These are phyloP conservation scores for Colletotrichum magnum DNA, from an alignment of 2,329 filamentous ascomycete species.

Conservation along the genomic window DNA sequence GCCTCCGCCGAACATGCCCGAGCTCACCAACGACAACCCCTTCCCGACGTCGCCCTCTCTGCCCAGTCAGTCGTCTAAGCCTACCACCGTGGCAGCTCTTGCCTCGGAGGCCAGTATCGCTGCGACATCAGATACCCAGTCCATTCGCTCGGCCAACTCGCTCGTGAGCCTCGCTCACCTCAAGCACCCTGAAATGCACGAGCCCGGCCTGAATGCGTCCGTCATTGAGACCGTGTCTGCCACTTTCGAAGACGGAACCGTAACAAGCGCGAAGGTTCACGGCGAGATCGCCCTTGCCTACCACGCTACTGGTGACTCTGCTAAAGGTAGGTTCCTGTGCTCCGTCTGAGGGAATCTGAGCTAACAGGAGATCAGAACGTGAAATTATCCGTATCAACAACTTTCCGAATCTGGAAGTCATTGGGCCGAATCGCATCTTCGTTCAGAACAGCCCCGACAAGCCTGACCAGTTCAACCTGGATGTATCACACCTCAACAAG, in stretches of 20 bases:
- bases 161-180: constrained; percentile 77
- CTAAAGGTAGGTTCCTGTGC: constrained; percentile 60
- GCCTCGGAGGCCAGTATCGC: constrained; percentile 74
- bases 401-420: constrained; percentile 88
- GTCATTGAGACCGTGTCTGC: constrained; percentile 93
- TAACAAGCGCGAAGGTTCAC: constrained; percentile 81
- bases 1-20: constrained; percentile 60
- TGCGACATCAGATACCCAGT: constrained; percentile 85
- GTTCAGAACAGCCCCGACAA: constrained; percentile 77
- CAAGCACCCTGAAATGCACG: constrained; percentile 85
- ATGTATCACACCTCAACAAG: constrained; percentile 79
- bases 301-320: constrained; percentile 61
- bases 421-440: constrained; percentile 94
- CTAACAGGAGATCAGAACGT: constrained; percentile 54
- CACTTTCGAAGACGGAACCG: constrained; percentile 80
- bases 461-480: constrained; percentile 84
- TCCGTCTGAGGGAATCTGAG: neutral
- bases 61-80: constrained; percentile 52
- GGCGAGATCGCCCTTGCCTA: constrained; percentile 93
- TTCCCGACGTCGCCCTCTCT: constrained; percentile 55
- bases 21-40: constrained; percentile 51
- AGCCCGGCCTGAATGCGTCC: constrained; percentile 86
- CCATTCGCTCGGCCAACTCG: constrained; percentile 89
- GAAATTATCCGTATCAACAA: constrained; percentile 89
- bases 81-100: constrained; percentile 67